phyloP scores from a whole-genome alignment of 306 rosid genomes.

The Prosopis cineraria region DNA sequence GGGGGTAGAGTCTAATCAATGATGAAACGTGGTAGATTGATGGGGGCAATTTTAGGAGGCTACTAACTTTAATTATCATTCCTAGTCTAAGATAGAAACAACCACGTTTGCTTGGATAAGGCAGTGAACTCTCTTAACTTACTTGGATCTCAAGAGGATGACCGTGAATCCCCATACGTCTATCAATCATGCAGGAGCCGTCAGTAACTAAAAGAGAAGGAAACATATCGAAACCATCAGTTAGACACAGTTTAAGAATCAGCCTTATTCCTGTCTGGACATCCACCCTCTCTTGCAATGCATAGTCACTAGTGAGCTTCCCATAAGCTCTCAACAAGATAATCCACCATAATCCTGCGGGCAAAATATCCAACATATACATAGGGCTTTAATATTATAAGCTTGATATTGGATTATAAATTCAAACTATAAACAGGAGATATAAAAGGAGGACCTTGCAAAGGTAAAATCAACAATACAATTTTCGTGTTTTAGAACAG shows the following conservation, averaged over 20 bases:
- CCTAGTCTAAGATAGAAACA: background rate
- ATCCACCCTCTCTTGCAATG: constrained; percentile 90
- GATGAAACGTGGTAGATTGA: background rate
- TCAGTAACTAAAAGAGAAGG: constrained; percentile 85
- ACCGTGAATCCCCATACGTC: constrained; percentile 96
- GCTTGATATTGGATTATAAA: background rate
- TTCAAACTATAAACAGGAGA: background rate
- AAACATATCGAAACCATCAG: constrained; percentile 95
- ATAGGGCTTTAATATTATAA: constrained; percentile 17
- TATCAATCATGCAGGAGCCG: constrained; percentile 98
- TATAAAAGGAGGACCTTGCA: background rate
- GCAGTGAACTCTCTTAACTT: constrained; percentile 36
- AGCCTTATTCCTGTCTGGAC: constrained; percentile 88
- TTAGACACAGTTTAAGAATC: constrained; percentile 76
- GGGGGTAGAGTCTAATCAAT: background rate
- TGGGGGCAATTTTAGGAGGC: background rate
- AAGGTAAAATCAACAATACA: background rate
- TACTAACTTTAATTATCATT: constrained; percentile 22
- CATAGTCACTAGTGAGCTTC: constrained; percentile 80
- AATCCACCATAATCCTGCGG: constrained; percentile 93
- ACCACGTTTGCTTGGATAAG: background rate
- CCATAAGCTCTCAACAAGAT: constrained; percentile 93
- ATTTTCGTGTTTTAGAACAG: background rate
- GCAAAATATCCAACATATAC: constrained; percentile 9
- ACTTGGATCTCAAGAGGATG: constrained; percentile 97